A percentile compares a stretch with the other conserved stretches of the same genome.
Conservation (phyloP, 257 asterid species). For the Lycium ferocissimum region DNA sequence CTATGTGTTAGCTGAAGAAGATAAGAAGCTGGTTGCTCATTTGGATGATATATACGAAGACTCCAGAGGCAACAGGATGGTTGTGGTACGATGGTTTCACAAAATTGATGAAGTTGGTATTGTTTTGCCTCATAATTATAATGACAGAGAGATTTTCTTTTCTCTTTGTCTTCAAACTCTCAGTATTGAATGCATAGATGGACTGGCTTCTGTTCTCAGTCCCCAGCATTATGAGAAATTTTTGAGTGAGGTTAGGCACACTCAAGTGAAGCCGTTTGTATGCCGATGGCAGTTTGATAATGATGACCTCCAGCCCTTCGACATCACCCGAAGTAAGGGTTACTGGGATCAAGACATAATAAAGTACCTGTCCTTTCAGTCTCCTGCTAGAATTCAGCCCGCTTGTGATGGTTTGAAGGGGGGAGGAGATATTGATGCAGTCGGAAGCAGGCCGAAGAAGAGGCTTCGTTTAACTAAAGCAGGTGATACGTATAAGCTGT, state of each 20-base stretch:
- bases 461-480: constrained; percentile 64
- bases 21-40: constrained; percentile 77
- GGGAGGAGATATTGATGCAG: constrained; percentile 40
- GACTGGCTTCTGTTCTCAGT: constrained; percentile 86
- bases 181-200: constrained; percentile 92
- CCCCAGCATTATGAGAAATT: constrained; percentile 74
- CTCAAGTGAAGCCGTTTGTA: constrained; percentile 64
- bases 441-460: constrained; percentile 61
- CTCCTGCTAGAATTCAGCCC: constrained; percentile 32
- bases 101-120: constrained; percentile 94
- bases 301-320: constrained; percentile 68
- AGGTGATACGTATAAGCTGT: constrained; percentile 38
- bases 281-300: constrained; percentile 77
- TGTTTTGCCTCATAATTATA: constrained; percentile 74
- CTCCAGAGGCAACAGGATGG: constrained; percentile 79
- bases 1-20: constrained; percentile 80
- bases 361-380: constrained; percentile 38
- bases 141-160: constrained; percentile 94
- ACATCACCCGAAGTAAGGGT: constrained; percentile 66
- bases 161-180: constrained; percentile 94
- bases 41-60: constrained; percentile 89
- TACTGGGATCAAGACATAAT: constrained; percentile 77
- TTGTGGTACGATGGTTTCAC: constrained; percentile 97
- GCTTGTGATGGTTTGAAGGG: constrained; percentile 40
- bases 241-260: constrained; percentile 44